phyloP scores from a whole-genome alignment of 2,329 filamentous ascomycete genomes.

The Penicillium sp. region DNA sequence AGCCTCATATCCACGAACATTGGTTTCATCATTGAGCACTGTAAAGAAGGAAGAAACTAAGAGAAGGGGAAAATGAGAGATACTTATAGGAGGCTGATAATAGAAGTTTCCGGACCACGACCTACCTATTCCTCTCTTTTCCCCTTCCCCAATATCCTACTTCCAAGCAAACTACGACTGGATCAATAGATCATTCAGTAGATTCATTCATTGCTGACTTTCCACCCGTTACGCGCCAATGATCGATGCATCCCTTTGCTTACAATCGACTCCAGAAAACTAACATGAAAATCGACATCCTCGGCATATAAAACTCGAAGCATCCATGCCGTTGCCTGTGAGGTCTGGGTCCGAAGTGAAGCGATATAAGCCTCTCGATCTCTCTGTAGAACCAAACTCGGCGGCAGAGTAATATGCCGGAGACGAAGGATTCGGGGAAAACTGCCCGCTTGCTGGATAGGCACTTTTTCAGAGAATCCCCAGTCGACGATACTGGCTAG shows the following conservation, averaged over 20 bases:
- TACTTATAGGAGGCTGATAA: no score
- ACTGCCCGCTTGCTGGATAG: slow-evolving; percentile 1
- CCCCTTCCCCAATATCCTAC: no score
- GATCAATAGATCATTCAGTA: no score
- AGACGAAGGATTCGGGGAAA: slow-evolving; percentile 4
- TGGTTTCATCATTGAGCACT: neutral
- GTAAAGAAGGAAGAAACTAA: no score
- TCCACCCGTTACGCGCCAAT: slow-evolving; percentile 1
- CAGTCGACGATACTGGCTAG: slow-evolving; percentile 6
- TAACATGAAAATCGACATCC: neutral
- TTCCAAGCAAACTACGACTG: no score
- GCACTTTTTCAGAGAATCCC: slow-evolving; percentile 4
- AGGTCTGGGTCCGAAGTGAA: neutral
- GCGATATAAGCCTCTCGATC: neutral
- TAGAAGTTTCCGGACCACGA: no score
- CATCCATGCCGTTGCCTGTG: neutral
- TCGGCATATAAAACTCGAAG: neutral
- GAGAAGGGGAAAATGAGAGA: no score
- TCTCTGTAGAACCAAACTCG: neutral
- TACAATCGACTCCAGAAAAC: neutral
- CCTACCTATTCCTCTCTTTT: no score
- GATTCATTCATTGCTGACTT: neutral
- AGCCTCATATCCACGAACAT: neutral
- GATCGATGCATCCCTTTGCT: slow-evolving; percentile 2
- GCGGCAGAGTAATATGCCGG: neutral